Conservation (phyloP, 805 yeast genomes). For the Lachancea waltii region DNA sequence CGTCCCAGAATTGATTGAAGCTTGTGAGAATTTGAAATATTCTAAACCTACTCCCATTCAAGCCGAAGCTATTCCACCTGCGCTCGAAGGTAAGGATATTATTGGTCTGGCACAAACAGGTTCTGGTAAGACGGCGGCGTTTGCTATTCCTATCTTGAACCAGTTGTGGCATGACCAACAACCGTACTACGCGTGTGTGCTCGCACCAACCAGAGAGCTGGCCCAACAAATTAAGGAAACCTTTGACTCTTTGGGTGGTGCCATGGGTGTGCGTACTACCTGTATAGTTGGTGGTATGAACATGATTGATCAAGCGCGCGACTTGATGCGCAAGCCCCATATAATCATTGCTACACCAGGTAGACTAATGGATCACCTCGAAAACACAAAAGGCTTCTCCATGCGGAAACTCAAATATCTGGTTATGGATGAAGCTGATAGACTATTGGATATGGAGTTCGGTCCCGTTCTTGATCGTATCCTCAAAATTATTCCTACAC, state of each 20-base stretch:
- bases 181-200: slow-evolving; percentile 81
- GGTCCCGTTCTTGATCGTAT: slow-evolving; percentile 91
- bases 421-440: slow-evolving; percentile 96
- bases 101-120: slow-evolving; percentile 98
- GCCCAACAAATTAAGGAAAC: slow-evolving; percentile 90
- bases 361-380: slow-evolving; percentile 86
- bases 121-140: slow-evolving; percentile 97
- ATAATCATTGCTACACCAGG: slow-evolving; percentile 95
- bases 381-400: slow-evolving; percentile 84
- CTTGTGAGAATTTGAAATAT: slow-evolving; percentile 69
- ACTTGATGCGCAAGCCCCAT: slow-evolving; percentile 89
- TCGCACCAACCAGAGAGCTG: slow-evolving; percentile 81
- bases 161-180: slow-evolving; percentile 83
- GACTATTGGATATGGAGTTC: slow-evolving; percentile 91
- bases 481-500: slow-evolving; percentile 73
- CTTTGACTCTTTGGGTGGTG: slow-evolving; percentile 84
- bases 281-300: slow-evolving; percentile 98
- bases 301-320: slow-evolving; percentile 95
- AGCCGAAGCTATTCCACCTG: slow-evolving; percentile 83
- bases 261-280: slow-evolving; percentile 86
- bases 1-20: slow-evolving; percentile 73
- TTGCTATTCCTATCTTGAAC: slow-evolving; percentile 92
- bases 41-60: slow-evolving; percentile 91
- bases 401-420: slow-evolving; percentile 70
- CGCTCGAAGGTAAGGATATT: slow-evolving; percentile 82